Evolutionary conservation across 2,329 filamentous ascomycete genomes (phyloP), one percentile per base, ranked within the genome.

Genomic region (Tetracladium maxilliforme): DNA sequence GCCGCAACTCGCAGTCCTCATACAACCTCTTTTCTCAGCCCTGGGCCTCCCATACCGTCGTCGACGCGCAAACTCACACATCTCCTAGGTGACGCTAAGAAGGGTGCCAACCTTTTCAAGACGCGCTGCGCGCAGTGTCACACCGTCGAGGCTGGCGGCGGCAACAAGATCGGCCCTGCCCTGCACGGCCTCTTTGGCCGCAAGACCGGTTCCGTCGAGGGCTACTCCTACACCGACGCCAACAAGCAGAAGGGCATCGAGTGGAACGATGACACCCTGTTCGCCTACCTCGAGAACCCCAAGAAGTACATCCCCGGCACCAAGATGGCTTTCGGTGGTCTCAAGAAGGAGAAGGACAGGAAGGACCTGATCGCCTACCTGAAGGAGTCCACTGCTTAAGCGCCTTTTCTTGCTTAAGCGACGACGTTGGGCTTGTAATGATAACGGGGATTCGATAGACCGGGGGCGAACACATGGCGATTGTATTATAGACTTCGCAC

Each of bases 241-340:
- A 98, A 98, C 81, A 95, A 95, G 79, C 64, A 78, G 51, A 92
- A 92, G 69, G 86, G 77, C 48, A 73, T 98, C 45, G 68, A 61
- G 46, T 98, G 90, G 90, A 61, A 83, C 43, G 74, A 93, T 52
- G 56, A 73, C 39, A 79, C 81, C 58, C 71, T 98, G 46, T 95
- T 93, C 63, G 70, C 76, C 42, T 98, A 98, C 76, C 86, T 98
- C 49, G 90, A 98, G 74, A 95, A 95, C 79, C 90, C 90, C 64
- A 98, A 98, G 79, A 95, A 95, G 73, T 98, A 86, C 75, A 94
- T 98, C 40, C 90, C 90, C 44, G 90, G 90, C 45, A 98, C 90
- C 66, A 98, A 95, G 83, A 98, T 98, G 90, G 90, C 90, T 48
- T 98, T 95, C 55, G 90, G 90, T 64, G 90, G 90, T 58, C 73